Evolutionary conservation across 371 early-diverging fungal genomes (phyloP).

Genomic region (Dinochytrium kinnereticum): DNA sequence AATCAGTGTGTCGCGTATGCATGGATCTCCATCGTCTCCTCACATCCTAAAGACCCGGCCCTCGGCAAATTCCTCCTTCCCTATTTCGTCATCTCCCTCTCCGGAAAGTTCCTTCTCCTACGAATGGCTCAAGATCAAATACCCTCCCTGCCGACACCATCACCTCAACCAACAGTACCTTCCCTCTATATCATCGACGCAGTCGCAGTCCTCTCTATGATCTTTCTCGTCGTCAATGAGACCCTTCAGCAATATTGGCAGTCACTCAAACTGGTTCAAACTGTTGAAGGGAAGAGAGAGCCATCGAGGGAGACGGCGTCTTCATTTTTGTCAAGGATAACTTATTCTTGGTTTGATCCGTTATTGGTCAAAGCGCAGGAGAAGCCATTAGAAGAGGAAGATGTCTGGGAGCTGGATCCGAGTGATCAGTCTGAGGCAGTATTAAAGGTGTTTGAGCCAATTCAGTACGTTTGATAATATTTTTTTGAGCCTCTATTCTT

Average conservation of each 20-base stretch:
- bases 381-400: conserved; percentile 61
- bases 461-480: neutral
- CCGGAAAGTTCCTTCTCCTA: neutral
- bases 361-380: conserved; percentile 63
- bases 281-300: neutral
- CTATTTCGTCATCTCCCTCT: neutral
- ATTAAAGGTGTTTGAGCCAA: neutral
- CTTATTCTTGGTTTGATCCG: conserved; percentile 75
- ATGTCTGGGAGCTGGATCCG: conserved; percentile 67
- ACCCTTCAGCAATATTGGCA: neutral
- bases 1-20: no score
- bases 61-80: no score
- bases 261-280: neutral
- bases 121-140: neutral
- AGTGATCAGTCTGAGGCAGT: neutral
- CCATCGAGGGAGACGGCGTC: conserved; percentile 24
- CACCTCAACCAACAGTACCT: neutral
- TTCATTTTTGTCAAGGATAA: conserved; percentile 62
- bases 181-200: no score
- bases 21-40: no score
- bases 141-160: neutral
- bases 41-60: no score
- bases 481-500: conserved; percentile 74
- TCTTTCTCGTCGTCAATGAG: neutral
- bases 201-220: neutral